Base-by-base conservation (phyloP, 352 stramenopile species). In the Globisporangium iwayamae region DNA sequence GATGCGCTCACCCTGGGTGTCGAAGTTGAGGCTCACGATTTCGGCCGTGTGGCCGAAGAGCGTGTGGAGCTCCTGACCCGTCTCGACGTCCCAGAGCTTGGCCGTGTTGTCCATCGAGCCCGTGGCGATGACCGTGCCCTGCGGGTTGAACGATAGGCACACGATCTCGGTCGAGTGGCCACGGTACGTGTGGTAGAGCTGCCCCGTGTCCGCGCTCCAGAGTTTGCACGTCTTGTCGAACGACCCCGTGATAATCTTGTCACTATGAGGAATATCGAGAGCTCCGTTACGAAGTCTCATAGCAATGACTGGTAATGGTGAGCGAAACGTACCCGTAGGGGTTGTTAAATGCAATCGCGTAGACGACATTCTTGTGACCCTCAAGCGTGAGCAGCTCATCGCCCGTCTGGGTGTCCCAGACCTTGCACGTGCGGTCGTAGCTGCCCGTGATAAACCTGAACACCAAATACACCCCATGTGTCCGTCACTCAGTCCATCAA, bases 181-280 rank as follows among this genome's bases (percentile, higher is more conserved):
- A 22, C 91, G 84, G 65, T 97, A 98, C 9, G 94, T 98, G 85
- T 98, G 93, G 65, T 97, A 96, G 11, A 97, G 74, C 51, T 98
- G 84, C 4, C 93, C 94, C 2, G 90, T 98, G 59, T 97, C 87
- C 32, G 93, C 91, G 66, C 91, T 97, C 95, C 96, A 98, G 30
- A 98, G 78, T 71, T 98, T 98, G 72, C 90, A 97, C 22, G 96
- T 98, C 77, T 98, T 98, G 74, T 98, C 94, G 59, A 98, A 98
- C 11, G 84, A 96, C 20, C 93, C 94, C 2, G 93, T 98, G 67
- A 98, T 97, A 71, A 98, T 97, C 72, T 98, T 98, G 78, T 94
- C 86, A 2, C 83, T 93, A 55, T 22, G 52, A 30, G 25, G 43
- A 63, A 28, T 41, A 62, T 45, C 81, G 50, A 51, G 10, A 30